A percentile compares a stretch with the other conserved stretches of the same genome.
Conservation (phyloP, 2,329 filamentous ascomycete genomes). For the Phyllosticta citriasiana region DNA sequence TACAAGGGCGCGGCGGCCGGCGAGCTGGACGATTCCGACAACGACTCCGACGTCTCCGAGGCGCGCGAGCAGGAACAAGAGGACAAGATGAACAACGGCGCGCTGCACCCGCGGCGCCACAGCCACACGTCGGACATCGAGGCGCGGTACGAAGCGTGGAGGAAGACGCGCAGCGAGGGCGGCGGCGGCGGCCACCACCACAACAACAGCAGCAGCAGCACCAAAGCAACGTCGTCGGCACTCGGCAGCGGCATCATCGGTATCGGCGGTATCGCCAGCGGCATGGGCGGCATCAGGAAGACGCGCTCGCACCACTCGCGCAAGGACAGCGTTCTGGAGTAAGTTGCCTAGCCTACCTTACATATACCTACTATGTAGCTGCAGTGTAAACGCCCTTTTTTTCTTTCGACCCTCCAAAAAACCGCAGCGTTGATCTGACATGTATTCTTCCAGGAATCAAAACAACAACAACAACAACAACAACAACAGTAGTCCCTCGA, state of each 20-base stretch:
- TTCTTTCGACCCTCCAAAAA: not conserved
- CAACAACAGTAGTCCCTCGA: not conserved
- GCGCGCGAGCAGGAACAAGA: not conserved
- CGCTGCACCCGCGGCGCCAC: not conserved
- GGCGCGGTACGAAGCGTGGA: not conserved
- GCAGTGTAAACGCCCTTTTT: not conserved
- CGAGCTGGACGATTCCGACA: not conserved
- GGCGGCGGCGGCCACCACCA: not conserved
- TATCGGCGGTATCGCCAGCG: too few species aligned
- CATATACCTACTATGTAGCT: not conserved
- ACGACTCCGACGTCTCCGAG: not conserved
- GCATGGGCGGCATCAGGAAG: not conserved
- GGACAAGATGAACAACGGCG: not conserved
- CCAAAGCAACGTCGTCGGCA: not conserved
- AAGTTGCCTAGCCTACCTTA: not conserved
- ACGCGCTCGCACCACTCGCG: not conserved
- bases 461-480: too few species aligned
- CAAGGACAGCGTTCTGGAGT: not conserved
- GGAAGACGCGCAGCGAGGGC: not conserved
- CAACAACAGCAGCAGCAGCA: not conserved
- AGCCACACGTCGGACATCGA: not conserved
- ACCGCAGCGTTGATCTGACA: too few species aligned
- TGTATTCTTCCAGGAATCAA: too few species aligned
- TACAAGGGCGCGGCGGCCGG: not conserved
- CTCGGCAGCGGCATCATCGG: not conserved